Percentiles rank a stretch among this genome's conserved stretches.
Conservation (phyloP, 148 eudicot genomes). For the Camellia japonica region DNA sequence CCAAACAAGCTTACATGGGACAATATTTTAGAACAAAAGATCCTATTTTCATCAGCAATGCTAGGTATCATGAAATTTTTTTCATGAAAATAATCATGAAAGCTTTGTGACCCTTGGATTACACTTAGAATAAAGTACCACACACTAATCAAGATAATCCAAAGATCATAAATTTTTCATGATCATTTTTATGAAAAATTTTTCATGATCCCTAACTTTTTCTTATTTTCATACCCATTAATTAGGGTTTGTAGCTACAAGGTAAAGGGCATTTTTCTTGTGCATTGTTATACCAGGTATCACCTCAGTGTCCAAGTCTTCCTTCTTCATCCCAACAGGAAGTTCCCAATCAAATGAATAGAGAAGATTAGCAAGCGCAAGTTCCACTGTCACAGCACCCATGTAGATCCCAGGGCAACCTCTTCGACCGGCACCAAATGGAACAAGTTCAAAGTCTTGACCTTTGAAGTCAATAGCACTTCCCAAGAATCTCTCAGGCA, state of each 20-base stretch:
- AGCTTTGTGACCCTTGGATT: too few species aligned
- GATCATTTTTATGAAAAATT: too few species aligned
- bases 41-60: too few species aligned
- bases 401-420: slow-evolving; percentile 36
- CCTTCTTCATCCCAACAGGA: neutral
- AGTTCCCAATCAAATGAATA: neutral
- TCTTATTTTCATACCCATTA: too few species aligned
- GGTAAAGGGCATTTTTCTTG: slow-evolving; percentile 35
- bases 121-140: too few species aligned
- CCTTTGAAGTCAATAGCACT: slow-evolving; percentile 25
- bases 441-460: slow-evolving; percentile 28
- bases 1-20: too few species aligned
- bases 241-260: neutral
- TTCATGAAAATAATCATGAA: too few species aligned
- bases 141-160: too few species aligned
- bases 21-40: too few species aligned
- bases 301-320: slow-evolving; percentile 34
- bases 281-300: slow-evolving; percentile 35
- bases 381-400: slow-evolving; percentile 29
- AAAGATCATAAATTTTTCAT: too few species aligned
- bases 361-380: slow-evolving; percentile 1
- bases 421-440: slow-evolving; percentile 48
- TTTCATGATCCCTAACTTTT: too few species aligned
- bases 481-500: slow-evolving; percentile 40
- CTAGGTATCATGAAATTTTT: too few species aligned